phyloP scores from a whole-genome alignment of 306 rosid genomes.

The Lablab purpureus region DNA sequence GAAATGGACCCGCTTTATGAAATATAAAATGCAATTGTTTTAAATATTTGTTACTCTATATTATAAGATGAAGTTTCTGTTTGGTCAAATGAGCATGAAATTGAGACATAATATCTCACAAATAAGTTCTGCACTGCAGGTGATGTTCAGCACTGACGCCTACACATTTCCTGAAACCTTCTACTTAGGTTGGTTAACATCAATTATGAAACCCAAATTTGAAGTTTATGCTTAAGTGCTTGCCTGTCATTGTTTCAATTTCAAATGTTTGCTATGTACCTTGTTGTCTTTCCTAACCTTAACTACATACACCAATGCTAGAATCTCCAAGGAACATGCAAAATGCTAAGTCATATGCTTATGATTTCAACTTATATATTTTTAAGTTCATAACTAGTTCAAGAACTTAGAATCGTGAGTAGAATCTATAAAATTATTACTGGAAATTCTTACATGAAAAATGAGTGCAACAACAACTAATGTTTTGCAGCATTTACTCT shows the following conservation, averaged over 20 bases:
- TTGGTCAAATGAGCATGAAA: background rate
- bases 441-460: slow-evolving; percentile 17
- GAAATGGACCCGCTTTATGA: background rate
- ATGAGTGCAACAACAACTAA: background rate
- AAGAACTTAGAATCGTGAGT: background rate
- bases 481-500: background rate
- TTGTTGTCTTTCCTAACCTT: background rate
- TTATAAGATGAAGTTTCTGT: background rate
- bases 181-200: slow-evolving; percentile 76
- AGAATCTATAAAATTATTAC: background rate
- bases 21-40: background rate
- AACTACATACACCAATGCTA: background rate
- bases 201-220: background rate
- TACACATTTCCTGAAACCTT: slow-evolving; percentile 84
- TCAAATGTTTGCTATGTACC: slow-evolving; percentile 12
- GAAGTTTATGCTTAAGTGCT: background rate
- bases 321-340: background rate
- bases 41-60: background rate
- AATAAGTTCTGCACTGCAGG: slow-evolving; percentile 70
- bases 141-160: slow-evolving; percentile 95
- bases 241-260: background rate
- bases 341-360: background rate
- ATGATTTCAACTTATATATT: background rate
- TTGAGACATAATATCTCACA: slow-evolving; percentile 32
- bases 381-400: slow-evolving; percentile 4